These are phyloP conservation scores for Geotrichum fermentans DNA, from an alignment of 1,139 yeast species.

Conservation along the genomic window DNA sequence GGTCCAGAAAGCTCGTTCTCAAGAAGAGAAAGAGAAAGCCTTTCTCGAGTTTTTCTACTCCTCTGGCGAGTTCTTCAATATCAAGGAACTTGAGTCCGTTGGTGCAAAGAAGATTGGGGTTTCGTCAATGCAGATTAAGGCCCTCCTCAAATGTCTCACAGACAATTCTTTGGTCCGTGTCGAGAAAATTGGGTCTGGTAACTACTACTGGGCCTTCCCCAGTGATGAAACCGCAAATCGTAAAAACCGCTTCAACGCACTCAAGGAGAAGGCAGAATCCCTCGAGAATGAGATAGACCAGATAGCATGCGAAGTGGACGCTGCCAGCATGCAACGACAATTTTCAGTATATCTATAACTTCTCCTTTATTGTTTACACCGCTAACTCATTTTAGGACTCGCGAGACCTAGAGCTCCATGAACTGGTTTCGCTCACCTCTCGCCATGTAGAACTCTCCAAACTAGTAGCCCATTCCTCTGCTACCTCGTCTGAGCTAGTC, in stretches of 20 bases:
- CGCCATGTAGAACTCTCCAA: slow-evolving; percentile 22
- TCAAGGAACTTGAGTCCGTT: slow-evolving; percentile 49
- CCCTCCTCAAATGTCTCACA: slow-evolving; percentile 43
- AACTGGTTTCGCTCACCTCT: background rate
- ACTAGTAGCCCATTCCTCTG: slow-evolving; percentile 29
- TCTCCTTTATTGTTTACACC: too few species aligned
- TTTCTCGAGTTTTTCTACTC: slow-evolving; percentile 43
- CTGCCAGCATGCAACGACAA: slow-evolving; percentile 18
- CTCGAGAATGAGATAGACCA: slow-evolving; percentile 16
- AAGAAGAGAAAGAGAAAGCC: slow-evolving; percentile 19
- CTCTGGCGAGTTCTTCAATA: slow-evolving; percentile 43
- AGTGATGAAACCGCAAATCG: slow-evolving; percentile 35
- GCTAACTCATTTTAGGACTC: slow-evolving; percentile 3
- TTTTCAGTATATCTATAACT: slow-evolving; percentile 10
- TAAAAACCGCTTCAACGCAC: slow-evolving; percentile 18
- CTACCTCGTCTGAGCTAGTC: slow-evolving; percentile 26
- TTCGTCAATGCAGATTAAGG: slow-evolving; percentile 50
- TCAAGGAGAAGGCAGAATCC: slow-evolving; percentile 22
- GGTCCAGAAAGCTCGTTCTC: slow-evolving; percentile 20
- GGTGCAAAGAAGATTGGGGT: slow-evolving; percentile 47
- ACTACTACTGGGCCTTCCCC: slow-evolving; percentile 52
- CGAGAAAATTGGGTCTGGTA: slow-evolving; percentile 52
- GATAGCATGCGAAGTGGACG: slow-evolving; percentile 9
- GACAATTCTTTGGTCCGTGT: slow-evolving; percentile 47
- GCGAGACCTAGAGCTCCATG: slow-evolving; percentile 7